Base-by-base conservation (phyloP, 306 rosid genomes). In the Mimosa bimucronata region DNA sequence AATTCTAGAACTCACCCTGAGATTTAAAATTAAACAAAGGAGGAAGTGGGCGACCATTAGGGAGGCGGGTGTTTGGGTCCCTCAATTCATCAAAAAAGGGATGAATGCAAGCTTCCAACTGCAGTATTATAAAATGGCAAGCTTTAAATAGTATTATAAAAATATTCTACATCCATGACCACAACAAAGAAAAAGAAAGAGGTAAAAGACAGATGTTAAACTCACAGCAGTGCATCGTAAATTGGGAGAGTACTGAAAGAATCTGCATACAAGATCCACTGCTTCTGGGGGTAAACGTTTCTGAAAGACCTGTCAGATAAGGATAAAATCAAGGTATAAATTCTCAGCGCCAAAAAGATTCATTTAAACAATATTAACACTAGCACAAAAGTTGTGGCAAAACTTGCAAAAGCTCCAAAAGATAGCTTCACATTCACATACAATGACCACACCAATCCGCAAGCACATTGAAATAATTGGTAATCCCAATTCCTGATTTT, bases 61-160 rank as follows among this genome's bases (percentile, higher is more conserved):
- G 99, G 83, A 95, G 99, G 79, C 98, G 97, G 26, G 97, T 89
- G 84, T 80, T 91, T 21, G 97, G 97, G 72, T 95, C 98, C 87
- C 99, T 91, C 77, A 95, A 79, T 82, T 95, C 99, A 85, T 95
- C 99, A 77, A 95, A 95, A 94, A 95, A 95, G 28, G 98, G 97
- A 76, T 95, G 99, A 86, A 95, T 82, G 87, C 99, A 95, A 84
- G 99, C 99, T 87, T 95, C 99, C 92, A 95, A 80, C 99, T 95
- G 89, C 82, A 83, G 55, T 50, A 76, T n/a, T 81, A 80, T 41
- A 72, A 58, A 53, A 73, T 11, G 58, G 41, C 41, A 29, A 28
- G 30, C 62, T 40, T 77, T 72, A 77, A 62, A 83, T 77, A 77
- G 79, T 46, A 48, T 34, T n/a, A 45, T 3, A 44, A 13, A 29